Evolutionary conservation across 1,284 basidiomycete genomes (phyloP), one percentile per base, ranked within the genome.

Genomic region (Cutaneotrichosporon mucoides): DNA sequence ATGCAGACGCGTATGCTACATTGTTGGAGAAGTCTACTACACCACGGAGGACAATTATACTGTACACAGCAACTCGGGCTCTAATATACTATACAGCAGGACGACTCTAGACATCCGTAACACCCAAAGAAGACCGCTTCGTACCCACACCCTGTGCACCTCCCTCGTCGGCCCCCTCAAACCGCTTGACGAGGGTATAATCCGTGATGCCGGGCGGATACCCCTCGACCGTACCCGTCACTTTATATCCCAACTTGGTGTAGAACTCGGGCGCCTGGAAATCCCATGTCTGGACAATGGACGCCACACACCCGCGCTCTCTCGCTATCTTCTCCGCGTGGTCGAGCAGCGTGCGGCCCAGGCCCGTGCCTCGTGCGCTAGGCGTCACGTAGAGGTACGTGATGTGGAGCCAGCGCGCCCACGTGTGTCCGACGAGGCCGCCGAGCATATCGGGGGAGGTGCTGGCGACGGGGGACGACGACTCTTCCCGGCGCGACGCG

Each of bases 241-340:
- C 42, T 13, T 43, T 16, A 16, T 43, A 53, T 5, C 51, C 51
- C 3, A 43, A 24, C 33, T 24, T 42, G 5, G 24, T 9, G 34
- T 53, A 53, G 51, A 53, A 53, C 42, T 42, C 10, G 6, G 51
- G 51, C 13, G 51, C 51, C 34, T 53, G 51, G n/a, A 53, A 53
- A 33, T 53, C 51, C 51, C 51, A 53, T 13, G 51, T 53, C 41
- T 53, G 41, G 10, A 53, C 51, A 24, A 43, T 43, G 34, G 51
- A 40, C 3, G 40, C 51, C 4, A 53, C 33, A 42, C 51, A 53
- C 13, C 51, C 51, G 8, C 51, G 41, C 7, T 35, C 41, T 12
- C 41, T 11, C 41, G 51, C 51, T 3, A 53, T 15, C n/a, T 34
- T 38, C 41, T 53, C 51, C 12, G 51, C 51, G 9, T 53, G 16